A percentile compares a stretch with the other conserved stretches of the same genome.
phyloP scores from a whole-genome alignment of 148 eudicot genomes.

The Gaultheria prostrata region DNA sequence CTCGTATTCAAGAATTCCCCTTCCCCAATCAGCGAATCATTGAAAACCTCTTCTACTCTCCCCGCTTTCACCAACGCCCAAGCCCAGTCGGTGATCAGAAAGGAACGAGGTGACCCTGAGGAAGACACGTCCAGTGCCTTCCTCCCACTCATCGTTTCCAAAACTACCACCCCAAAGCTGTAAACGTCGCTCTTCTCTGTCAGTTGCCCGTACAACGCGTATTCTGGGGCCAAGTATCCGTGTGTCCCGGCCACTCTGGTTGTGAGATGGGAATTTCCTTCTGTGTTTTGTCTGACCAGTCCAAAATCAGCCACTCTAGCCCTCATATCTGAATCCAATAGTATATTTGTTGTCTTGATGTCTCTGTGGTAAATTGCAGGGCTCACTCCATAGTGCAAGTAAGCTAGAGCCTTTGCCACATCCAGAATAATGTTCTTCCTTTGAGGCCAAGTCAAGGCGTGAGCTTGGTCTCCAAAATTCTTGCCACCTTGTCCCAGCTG shows the following conservation, averaged over 20 bases:
- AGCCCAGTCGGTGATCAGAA: constrained; percentile 81
- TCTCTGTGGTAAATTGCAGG: constrained; percentile 80
- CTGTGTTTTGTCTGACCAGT: constrained; percentile 58
- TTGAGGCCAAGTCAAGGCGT: constrained; percentile 60
- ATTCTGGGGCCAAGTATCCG: constrained; percentile 81
- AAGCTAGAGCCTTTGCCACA: constrained; percentile 72
- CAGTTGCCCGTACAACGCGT: constrained; percentile 77
- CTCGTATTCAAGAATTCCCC: constrained; percentile 25
- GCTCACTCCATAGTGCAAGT: constrained; percentile 71
- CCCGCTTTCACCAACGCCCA: constrained; percentile 70
- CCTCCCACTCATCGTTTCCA: constrained; percentile 83
- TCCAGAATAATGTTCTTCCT: constrained; percentile 74
- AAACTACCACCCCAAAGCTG: constrained; percentile 74
- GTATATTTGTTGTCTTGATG: constrained; percentile 71
- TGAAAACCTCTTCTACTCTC: constrained; percentile 50
- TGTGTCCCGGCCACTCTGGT: constrained; percentile 86
- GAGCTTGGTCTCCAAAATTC: background rate
- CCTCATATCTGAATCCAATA: constrained; percentile 64
- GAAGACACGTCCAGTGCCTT: constrained; percentile 70
- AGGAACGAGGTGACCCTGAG: constrained; percentile 49
- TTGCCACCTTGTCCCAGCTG: background rate
- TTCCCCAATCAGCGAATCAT: constrained; percentile 37
- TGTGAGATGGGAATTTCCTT: constrained; percentile 72
- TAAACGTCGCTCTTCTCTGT: constrained; percentile 83
- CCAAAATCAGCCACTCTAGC: constrained; percentile 89